A percentile compares a stretch with the other conserved stretches of the same genome.
phyloP scores from a whole-genome alignment of 2,329 filamentous ascomycete species.

The Laburnicola sp. region DNA sequence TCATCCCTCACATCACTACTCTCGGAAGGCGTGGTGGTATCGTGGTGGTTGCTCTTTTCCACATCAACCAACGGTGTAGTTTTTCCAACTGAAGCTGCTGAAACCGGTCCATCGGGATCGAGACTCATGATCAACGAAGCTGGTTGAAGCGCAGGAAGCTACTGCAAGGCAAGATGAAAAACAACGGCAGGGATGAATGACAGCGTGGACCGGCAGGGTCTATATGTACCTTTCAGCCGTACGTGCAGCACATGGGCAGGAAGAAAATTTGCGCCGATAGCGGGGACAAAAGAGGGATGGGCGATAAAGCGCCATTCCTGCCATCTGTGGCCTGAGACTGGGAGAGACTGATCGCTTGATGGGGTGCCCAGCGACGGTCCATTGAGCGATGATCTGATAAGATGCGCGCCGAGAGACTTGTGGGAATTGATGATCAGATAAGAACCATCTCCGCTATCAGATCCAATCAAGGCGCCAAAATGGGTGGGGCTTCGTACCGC shows the following conservation, averaged over 20 bases:
- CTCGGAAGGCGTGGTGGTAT: slow-evolving; percentile 9
- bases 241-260: background rate
- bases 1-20: slow-evolving; percentile 20
- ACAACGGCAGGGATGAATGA: background rate
- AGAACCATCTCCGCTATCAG: slow-evolving; percentile 25
- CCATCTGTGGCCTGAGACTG: slow-evolving; percentile 26
- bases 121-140: slow-evolving; percentile 16
- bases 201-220: background rate
- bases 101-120: slow-evolving; percentile 15
- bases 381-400: slow-evolving; percentile 37
- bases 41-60: slow-evolving; percentile 23
- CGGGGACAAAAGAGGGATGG: background rate
- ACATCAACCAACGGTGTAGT: slow-evolving; percentile 21
- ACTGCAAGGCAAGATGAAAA: background rate
- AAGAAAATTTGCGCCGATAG: slow-evolving; percentile 3
- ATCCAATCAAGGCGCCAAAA: slow-evolving; percentile 5
- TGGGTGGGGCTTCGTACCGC: background rate
- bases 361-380: slow-evolving; percentile 19
- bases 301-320: slow-evolving; percentile 25
- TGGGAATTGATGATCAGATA: slow-evolving; percentile 31
- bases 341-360: too few species aligned
- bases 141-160: slow-evolving; percentile 3
- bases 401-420: slow-evolving; percentile 21
- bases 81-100: slow-evolving; percentile 14
- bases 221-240: background rate